Conservation (phyloP, 768 basidiomycete genomes). For the Lentinula lateritia region DNA sequence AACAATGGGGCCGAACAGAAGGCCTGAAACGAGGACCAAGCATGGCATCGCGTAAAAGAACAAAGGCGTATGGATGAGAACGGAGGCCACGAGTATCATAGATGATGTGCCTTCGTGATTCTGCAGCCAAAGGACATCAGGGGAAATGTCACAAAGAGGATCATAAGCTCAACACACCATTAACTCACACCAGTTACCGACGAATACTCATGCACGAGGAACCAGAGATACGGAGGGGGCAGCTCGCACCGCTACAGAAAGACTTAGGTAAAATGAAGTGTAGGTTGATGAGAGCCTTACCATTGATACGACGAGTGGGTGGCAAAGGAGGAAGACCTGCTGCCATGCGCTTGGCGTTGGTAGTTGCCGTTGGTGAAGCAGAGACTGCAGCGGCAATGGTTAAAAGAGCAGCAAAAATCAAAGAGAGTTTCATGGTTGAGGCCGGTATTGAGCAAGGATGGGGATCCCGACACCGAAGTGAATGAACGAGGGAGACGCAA, state of each 20-base stretch:
- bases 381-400: background rate
- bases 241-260: background rate
- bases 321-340: conserved; percentile 8
- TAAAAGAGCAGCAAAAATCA: background rate
- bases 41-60: background rate
- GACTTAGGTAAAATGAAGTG: background rate
- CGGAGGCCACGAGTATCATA: background rate
- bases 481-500: background rate
- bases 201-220: background rate
- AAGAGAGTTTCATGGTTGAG: background rate
- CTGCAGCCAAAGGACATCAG: background rate
- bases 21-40: background rate
- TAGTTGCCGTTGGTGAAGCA: background rate
- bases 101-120: background rate
- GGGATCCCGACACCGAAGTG: background rate
- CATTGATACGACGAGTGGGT: background rate
- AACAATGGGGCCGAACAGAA: background rate
- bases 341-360: conserved; percentile 7
- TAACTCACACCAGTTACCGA: background rate
- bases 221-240: background rate
- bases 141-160: background rate
- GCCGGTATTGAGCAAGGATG: background rate
- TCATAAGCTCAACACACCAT: background rate
- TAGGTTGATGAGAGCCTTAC: background rate
- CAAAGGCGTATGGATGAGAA: background rate